Percentiles rank a stretch among this genome's conserved stretches.
phyloP scores from a whole-genome alignment of 257 asterid genomes.

The Cordia subcordata region DNA sequence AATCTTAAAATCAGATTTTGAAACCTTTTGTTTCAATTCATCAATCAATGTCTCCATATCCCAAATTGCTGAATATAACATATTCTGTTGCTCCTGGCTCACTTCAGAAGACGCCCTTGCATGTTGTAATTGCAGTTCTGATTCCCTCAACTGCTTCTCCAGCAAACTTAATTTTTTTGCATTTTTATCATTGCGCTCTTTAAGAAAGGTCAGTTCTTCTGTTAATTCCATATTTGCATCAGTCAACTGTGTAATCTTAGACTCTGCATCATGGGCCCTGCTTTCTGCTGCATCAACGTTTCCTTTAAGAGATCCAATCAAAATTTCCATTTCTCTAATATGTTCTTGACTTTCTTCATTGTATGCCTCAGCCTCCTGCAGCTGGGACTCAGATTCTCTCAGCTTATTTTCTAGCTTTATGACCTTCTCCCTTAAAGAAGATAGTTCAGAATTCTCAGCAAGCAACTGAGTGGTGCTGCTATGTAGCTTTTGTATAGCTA shows the following conservation, averaged over 20 bases:
- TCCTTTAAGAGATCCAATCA: slow-evolving; percentile 33
- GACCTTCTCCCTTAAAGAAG: slow-evolving; percentile 40
- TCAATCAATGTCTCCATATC: slow-evolving; percentile 98
- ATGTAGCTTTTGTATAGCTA: slow-evolving; percentile 37
- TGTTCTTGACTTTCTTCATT: slow-evolving; percentile 14
- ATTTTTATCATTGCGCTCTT: slow-evolving; percentile 48
- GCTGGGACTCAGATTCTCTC: slow-evolving; percentile 22
- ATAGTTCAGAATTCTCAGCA: slow-evolving; percentile 44
- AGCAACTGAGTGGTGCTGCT: slow-evolving; percentile 27
- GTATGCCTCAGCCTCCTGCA: slow-evolving; percentile 20
- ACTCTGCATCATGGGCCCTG: slow-evolving; percentile 34
- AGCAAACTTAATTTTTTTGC: slow-evolving; percentile 50
- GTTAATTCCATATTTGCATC: slow-evolving; percentile 70
- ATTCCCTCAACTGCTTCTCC: slow-evolving; percentile 63
- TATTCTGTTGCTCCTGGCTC: slow-evolving; percentile 82
- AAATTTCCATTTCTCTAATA: slow-evolving; percentile 34
- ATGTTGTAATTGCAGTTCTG: slow-evolving; percentile 65
- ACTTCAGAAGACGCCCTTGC: slow-evolving; percentile 72
- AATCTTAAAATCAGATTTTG: slow-evolving; percentile 54
- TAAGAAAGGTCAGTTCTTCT: slow-evolving; percentile 67
- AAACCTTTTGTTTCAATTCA: slow-evolving; percentile 74
- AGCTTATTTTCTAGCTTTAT: slow-evolving; percentile 46
- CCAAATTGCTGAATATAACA: slow-evolving; percentile 86
- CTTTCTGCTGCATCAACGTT: slow-evolving; percentile 22
- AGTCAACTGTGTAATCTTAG: slow-evolving; percentile 40